These are phyloP conservation scores for Pisolithus sp. DNA, from an alignment of 768 basidiomycete genomes.

Conservation along the genomic window DNA sequence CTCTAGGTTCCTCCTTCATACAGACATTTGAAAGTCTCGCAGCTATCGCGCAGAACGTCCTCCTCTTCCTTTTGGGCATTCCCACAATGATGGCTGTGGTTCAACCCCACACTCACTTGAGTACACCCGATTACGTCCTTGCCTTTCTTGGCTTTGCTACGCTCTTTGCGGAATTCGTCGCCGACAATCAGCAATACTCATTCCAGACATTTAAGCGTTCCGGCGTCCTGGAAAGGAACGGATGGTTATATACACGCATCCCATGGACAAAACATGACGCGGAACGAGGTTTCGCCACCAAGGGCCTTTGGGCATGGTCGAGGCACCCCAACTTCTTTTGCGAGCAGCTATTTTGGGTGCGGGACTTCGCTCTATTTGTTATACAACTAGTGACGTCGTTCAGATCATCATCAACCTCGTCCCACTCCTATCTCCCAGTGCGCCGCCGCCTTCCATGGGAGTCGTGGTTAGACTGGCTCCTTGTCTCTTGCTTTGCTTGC, in stretches of 20 bases:
- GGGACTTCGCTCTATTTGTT: background rate
- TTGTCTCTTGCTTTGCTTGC: constrained; percentile 51
- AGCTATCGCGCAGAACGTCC: constrained; percentile 73
- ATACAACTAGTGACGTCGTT: background rate
- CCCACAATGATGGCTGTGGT: constrained; percentile 52
- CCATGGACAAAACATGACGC: constrained; percentile 61
- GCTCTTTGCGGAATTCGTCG: constrained; percentile 67
- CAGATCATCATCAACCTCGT: constrained; percentile 67
- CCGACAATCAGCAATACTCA: constrained; percentile 90
- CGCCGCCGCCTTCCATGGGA: constrained; percentile 15
- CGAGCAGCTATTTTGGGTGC: constrained; percentile 84
- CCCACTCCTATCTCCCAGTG: constrained; percentile 46
- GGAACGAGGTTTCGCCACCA: constrained; percentile 76
- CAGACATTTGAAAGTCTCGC: constrained; percentile 2
- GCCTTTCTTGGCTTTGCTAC: constrained; percentile 50
- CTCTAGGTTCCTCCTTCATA: background rate
- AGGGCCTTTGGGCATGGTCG: constrained; percentile 80
- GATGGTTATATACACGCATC: constrained; percentile 66
- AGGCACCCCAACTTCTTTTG: constrained; percentile 92
- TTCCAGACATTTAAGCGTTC: constrained; percentile 73
- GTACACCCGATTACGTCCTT: constrained; percentile 57
- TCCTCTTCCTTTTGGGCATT: constrained; percentile 66
- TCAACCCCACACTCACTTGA: constrained; percentile 48
- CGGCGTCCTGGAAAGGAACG: constrained; percentile 29
- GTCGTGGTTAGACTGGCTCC: constrained; percentile 40